Base-by-base conservation (phyloP, 2,329 filamentous ascomycete genomes). In the Claviceps capensis region DNA sequence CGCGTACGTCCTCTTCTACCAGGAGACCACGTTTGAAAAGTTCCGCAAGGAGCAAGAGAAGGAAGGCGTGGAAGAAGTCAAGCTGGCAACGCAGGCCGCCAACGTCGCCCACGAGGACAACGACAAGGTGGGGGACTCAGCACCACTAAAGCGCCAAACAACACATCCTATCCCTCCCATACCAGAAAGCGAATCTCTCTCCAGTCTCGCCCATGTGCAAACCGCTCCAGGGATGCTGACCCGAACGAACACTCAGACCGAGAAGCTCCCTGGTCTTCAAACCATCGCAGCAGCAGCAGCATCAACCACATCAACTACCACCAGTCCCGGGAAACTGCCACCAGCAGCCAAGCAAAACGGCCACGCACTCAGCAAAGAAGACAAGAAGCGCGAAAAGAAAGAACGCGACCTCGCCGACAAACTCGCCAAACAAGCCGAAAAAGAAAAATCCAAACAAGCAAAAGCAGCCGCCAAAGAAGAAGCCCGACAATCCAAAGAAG, bases 1-100 rank as follows among this genome's bases (percentile, higher is more conserved):
- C 61, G 93, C 93, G 34, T 98, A 98, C 62, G 90, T 98, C 16
- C 73, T 98, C 9, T 98, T 98, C 67, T 98, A 98, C 69, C 93
- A 96, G 65, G 91, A 98, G 67, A 97, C 80, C 3, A 83, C 80
- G 0, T 78, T 81, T 53, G 81, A 83, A 60, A 80, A 81, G 60
- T 75, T 82, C 50, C 71, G 77, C 54, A 83, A 82, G 52, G 90
- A 97, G 67, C 86, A 94, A 64, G 89, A 94, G 61, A 83, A 81
- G 47, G 89, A 95, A 65, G 84, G 84, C 11, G 69, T 74, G 61
- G 82, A 76, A 66, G 85, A 82, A 62, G 75, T 77, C 52, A 73
- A 73, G 61, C 66, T 79, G 59, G 74, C 75, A 52, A 75, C 72
- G 57, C 69, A 79, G 61, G 74, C 76, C 47, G 78, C 79, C n/a